These are phyloP conservation scores for Fragosphaeria purpurea DNA, from an alignment of 2,329 filamentous ascomycete genomes.

Conservation along the genomic window DNA sequence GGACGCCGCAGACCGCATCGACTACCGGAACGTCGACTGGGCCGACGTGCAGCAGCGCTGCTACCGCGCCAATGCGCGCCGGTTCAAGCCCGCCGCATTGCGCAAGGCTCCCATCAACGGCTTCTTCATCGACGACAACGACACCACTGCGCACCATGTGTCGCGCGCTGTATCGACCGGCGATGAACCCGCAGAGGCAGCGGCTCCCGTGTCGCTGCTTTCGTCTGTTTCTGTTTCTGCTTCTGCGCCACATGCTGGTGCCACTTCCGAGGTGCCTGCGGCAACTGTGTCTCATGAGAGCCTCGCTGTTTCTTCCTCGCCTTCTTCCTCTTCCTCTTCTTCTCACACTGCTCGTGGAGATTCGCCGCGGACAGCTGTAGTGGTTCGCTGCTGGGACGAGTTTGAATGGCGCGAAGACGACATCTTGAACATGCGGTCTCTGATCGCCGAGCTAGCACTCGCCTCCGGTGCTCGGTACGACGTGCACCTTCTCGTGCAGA, in stretches of 20 bases:
- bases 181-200: conserved; percentile 12
- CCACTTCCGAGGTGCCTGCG: too few relatives aligned
- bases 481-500: conserved; percentile 74
- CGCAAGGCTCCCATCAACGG: conserved; percentile 34
- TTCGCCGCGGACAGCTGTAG: conserved; percentile 58
- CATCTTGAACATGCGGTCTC: conserved; percentile 68
- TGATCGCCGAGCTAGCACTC: conserved; percentile 73
- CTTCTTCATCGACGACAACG: conserved; percentile 34
- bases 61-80: conserved; percentile 56
- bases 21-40: conserved; percentile 72
- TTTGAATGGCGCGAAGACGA: conserved; percentile 73
- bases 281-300: not conserved
- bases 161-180: not conserved
- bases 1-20: conserved; percentile 59
- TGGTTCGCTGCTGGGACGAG: conserved; percentile 75
- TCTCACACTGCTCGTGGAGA: conserved; percentile 1
- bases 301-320: too few relatives aligned
- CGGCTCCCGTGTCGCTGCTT: not conserved
- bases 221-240: not conserved
- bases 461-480: conserved; percentile 81
- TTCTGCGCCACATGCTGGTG: not conserved
- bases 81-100: conserved; percentile 47
- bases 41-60: conserved; percentile 67
- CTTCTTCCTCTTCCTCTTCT: too few relatives aligned
- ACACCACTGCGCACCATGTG: not conserved